Evolutionary conservation across 129 eudicot genomes (phyloP), one percentile per base, ranked within the genome.

Genomic region (Artemisia argyi): DNA sequence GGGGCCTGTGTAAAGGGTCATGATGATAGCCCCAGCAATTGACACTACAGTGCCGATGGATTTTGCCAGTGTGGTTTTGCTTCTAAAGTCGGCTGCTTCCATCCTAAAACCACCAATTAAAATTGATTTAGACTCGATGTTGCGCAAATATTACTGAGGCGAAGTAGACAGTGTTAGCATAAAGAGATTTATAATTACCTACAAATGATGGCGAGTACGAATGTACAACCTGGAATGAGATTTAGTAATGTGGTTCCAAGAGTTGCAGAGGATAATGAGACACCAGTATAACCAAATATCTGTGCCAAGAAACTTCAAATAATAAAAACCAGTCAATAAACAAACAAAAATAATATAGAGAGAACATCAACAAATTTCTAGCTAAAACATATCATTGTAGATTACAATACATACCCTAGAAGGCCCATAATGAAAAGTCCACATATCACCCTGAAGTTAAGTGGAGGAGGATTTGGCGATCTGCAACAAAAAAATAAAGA

Each of bases 201-300:
- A 78, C 80, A 89, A 61, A 93, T 47, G 66, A 82, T 66, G 62
- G 98, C 90, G 32, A 93, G 87, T 60, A 89, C 24, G 81, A 93
- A 93, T 7, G 96, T 93, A 49, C 87, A 85, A 48, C 95, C 96
- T 4, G 96, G 98, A 60, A 83, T 83, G 79, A 93, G 96, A 67
- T 92, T 92, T 76, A 89, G 90, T 83, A 92, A 77, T 17, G 95
- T 84, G 1, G 96, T 72, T 68, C 83, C 95, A 71, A 89, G 89
- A 60, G 83, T 81, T 16, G 96, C 91, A 52, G 86, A 79, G 57
- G 96, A 86, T 68, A 75, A 83, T 1, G 84, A 76, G 53, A 92
- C 86, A 48, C 98, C 98, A 15, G 91, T 69, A 75, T 85, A 92
- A 42, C 96, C 98, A 81, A 77, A 83, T 65, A 92, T 61, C 91